A percentile compares a stretch with the other conserved stretches of the same genome.
Conservation (phyloP, 2,329 filamentous ascomycete genomes). For the Diaporthe sp. region DNA sequence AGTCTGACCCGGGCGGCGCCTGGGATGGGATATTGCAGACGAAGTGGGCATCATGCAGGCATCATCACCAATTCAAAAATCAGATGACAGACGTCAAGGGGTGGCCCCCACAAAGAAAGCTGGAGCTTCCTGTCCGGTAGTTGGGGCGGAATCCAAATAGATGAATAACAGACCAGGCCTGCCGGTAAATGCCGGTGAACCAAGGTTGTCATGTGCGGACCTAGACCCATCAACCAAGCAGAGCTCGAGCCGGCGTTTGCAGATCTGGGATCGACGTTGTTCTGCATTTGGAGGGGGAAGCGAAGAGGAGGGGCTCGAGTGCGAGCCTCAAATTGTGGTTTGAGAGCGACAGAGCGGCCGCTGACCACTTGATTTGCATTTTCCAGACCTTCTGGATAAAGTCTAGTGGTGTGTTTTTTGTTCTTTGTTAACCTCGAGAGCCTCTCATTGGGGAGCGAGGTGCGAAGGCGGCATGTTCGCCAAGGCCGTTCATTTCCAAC, state of each 20-base stretch:
- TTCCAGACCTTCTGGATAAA: constrained; percentile 10
- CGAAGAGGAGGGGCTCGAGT: neutral
- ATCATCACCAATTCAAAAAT: neutral
- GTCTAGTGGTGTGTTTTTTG: constrained; percentile 15
- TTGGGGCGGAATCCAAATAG: constrained; percentile 13
- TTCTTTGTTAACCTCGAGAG: neutral
- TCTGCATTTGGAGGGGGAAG: neutral
- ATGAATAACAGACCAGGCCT: neutral
- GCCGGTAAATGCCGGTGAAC: neutral
- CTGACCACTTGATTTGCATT: neutral
- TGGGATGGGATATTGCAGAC: too few species aligned
- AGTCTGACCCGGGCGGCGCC: too few species aligned
- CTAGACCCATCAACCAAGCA: neutral
- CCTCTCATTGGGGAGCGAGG: neutral
- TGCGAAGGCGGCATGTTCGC: neutral
- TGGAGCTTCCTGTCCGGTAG: constrained; percentile 22
- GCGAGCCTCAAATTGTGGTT: neutral
- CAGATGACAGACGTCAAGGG: constrained; percentile 18
- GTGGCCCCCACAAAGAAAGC: neutral
- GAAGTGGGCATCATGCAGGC: neutral
- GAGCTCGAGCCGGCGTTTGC: constrained; percentile 12
- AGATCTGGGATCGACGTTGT: constrained; percentile 29
- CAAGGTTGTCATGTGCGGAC: neutral
- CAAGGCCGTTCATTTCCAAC: constrained; percentile 10
- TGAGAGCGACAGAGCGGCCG: too few species aligned